Evolutionary conservation across 495 filamentous ascomycete species (phyloP).

Genomic region (Penicillium fimorum): DNA sequence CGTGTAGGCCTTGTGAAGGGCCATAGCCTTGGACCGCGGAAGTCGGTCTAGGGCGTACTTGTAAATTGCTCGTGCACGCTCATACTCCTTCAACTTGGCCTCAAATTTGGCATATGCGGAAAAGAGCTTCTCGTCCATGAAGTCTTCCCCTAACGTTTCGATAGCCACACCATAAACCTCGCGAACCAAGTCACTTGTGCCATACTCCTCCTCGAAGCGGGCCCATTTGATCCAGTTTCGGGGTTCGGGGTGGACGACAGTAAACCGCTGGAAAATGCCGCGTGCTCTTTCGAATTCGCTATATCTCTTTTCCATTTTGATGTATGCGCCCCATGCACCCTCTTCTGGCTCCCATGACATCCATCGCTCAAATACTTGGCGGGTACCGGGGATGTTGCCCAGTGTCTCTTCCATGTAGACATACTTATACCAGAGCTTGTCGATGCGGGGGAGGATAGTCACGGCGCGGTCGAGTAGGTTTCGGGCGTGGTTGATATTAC

Average conservation of each 20-base stretch:
- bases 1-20: conserved; percentile 88
- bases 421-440: conserved; percentile 99
- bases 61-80: conserved; percentile 93
- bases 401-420: conserved; percentile 98
- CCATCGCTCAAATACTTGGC: conserved; percentile 97
- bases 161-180: conserved; percentile 90
- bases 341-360: conserved; percentile 98
- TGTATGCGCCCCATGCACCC: conserved; percentile 91
- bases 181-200: conserved; percentile 83
- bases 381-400: conserved; percentile 85
- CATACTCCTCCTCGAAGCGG: conserved; percentile 92
- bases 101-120: conserved; percentile 91
- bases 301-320: conserved; percentile 95
- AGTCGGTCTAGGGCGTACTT: conserved; percentile 93
- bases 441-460: conserved; percentile 85
- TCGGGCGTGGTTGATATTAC: conserved; percentile 96
- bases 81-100: conserved; percentile 89
- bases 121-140: conserved; percentile 95
- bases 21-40: conserved; percentile 79
- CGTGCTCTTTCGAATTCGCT: conserved; percentile 83
- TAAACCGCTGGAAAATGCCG: conserved; percentile 85
- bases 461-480: conserved; percentile 95
- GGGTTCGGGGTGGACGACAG: conserved; percentile 90
- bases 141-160: conserved; percentile 89
- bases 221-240: conserved; percentile 99